Conservation (phyloP, 2,329 filamentous ascomycete species). For the Aplosporella prunicola region DNA sequence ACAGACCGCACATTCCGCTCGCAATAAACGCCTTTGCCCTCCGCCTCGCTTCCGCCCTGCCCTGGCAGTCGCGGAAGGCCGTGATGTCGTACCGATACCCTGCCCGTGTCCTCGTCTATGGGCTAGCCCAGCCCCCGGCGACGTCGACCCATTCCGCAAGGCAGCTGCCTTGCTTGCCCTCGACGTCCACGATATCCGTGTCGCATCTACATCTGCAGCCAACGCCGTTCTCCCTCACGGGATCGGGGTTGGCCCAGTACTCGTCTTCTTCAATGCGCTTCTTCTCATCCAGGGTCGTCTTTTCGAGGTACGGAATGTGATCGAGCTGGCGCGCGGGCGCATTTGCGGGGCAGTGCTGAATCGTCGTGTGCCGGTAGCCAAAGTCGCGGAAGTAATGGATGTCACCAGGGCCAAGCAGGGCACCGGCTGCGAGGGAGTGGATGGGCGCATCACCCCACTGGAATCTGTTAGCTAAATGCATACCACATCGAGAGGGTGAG, state of each 20-base stretch:
- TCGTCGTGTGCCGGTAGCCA: constrained; percentile 95
- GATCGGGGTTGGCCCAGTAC: constrained; percentile 86
- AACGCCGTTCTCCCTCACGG: constrained; percentile 88
- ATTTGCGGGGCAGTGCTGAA: constrained; percentile 96
- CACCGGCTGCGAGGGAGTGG: constrained; percentile 90
- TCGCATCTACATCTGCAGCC: constrained; percentile 95
- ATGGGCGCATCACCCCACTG: constrained; percentile 99
- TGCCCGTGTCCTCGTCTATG: constrained; percentile 34
- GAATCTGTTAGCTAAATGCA: constrained; percentile 29
- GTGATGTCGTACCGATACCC: no score
- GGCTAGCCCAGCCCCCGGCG: constrained; percentile 79
- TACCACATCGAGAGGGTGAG: constrained; percentile 2
- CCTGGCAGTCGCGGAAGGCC: neutral
- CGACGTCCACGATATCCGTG: constrained; percentile 93
- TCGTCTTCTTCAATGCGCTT: constrained; percentile 84
- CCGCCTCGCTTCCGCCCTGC: constrained; percentile 3
- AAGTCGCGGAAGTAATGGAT: constrained; percentile 99
- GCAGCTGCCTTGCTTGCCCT: constrained; percentile 94
- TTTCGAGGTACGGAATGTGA: constrained; percentile 70
- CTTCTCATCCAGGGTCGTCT: constrained; percentile 70
- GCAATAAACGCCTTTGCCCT: constrained; percentile 8
- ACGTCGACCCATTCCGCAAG: constrained; percentile 95
- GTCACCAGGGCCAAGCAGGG: constrained; percentile 68
- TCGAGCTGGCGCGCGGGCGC: constrained; percentile 80
- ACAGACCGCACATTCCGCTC: constrained; percentile 9